A percentile compares a stretch with the other conserved stretches of the same genome.
These are phyloP conservation scores for Micractinium conductrix DNA, from an alignment of 139 green algal genomes.

Conservation along the genomic window DNA sequence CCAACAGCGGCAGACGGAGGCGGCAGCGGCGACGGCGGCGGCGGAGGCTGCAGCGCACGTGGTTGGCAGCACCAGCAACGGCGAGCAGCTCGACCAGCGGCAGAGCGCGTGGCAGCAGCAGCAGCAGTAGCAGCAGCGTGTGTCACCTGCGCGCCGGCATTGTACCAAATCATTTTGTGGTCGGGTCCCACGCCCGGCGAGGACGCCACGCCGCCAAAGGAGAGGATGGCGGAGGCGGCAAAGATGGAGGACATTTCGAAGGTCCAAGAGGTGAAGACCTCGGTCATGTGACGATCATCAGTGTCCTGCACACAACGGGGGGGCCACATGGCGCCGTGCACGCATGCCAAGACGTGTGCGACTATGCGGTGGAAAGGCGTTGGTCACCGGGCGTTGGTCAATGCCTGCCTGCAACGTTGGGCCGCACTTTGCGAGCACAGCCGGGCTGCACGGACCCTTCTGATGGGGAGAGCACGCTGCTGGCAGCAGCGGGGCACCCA, in stretches of 20 bases:
- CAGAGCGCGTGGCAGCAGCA: neutral
- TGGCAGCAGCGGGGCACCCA: neutral
- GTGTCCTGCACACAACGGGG: neutral
- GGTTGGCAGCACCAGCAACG: too few species aligned
- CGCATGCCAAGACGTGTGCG: neutral
- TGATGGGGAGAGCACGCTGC: neutral
- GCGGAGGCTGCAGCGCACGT: too few species aligned
- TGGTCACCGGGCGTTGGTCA: too few species aligned
- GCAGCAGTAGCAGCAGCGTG: too few species aligned
- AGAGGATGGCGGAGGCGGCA: conserved; percentile 46
- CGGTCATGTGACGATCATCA: conserved; percentile 32
- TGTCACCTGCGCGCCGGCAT: conserved; percentile 30
- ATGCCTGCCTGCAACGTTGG: too few species aligned
- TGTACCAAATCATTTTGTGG: conserved; percentile 45
- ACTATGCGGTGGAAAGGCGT: too few species aligned
- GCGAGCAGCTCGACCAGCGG: too few species aligned
- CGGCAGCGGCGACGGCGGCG: too few species aligned
- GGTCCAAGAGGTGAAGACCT: conserved; percentile 17
- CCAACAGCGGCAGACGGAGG: too few species aligned
- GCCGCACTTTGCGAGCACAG: too few species aligned
- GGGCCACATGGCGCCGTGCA: neutral
- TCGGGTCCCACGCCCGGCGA: conserved; percentile 21
- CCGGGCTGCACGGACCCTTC: too few species aligned
- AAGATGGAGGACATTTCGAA: conserved; percentile 50
- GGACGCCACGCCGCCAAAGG: conserved; percentile 43